Evolutionary conservation across 768 basidiomycete genomes (phyloP).

Genomic region (Rhodotorula graminis): DNA sequence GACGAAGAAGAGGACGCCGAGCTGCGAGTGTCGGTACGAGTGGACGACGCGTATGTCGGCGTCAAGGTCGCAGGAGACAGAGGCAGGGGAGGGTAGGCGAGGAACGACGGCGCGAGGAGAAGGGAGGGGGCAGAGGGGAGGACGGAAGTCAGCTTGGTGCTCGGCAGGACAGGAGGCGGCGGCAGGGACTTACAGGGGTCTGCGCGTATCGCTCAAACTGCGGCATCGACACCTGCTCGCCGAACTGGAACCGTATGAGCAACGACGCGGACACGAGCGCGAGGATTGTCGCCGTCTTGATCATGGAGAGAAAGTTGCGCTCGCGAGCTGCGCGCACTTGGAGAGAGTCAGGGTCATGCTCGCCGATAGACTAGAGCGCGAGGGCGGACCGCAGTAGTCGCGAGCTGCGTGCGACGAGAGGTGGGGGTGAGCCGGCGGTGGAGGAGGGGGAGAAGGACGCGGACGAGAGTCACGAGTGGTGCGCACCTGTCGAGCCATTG

Average conservation of each 20-base stretch:
- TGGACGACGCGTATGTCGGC: no score
- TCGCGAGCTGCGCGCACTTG: constrained; percentile 23
- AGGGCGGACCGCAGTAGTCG: constrained; percentile 27
- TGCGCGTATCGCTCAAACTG: constrained; percentile 8
- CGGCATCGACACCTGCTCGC: constrained; percentile 2
- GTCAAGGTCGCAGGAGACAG: no score
- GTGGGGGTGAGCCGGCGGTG: neutral
- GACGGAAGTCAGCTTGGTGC: neutral
- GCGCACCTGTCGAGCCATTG: constrained; percentile 25
- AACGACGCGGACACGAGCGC: constrained; percentile 23
- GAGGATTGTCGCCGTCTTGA: constrained; percentile 25
- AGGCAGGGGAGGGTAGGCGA: no score
- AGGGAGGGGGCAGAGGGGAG: neutral
- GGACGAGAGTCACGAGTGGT: no score
- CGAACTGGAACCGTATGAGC: constrained; percentile 35
- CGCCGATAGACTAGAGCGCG: neutral
- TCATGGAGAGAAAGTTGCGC: constrained; percentile 33
- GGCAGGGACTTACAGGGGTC: neutral
- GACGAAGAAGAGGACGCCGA: constrained; percentile 34
- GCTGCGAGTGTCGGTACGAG: neutral
- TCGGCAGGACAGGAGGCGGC: neutral
- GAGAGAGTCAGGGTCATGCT: neutral
- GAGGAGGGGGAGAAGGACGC: no score
- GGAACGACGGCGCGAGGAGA: neutral
- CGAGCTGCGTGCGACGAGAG: constrained; percentile 8